These are phyloP conservation scores for Candida glaebosa DNA, from an alignment of 805 yeast species.

Conservation along the genomic window DNA sequence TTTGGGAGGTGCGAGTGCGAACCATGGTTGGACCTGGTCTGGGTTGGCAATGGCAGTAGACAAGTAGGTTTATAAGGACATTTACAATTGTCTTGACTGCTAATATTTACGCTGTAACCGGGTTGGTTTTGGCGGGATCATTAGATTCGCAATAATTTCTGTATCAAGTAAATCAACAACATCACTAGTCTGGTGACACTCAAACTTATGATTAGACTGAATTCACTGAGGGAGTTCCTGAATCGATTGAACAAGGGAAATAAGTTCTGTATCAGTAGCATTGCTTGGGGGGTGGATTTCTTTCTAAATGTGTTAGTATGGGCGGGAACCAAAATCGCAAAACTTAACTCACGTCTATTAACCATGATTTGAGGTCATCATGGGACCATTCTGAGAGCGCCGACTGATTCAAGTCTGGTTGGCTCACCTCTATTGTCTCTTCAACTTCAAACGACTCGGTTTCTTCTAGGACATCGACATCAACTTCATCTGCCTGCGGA, in stretches of 20 bases:
- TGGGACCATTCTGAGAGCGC: constrained; percentile 28
- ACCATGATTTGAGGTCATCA: constrained; percentile 32
- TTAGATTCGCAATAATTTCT: not conserved
- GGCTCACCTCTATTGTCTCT: constrained; percentile 20
- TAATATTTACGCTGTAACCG: too few relatives aligned
- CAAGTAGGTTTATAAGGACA: too few relatives aligned
- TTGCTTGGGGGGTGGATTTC: constrained; percentile 44
- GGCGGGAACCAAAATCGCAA: not conserved
- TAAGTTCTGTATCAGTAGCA: constrained; percentile 45
- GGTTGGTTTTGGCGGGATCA: too few relatives aligned
- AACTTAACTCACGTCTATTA: constrained; percentile 34
- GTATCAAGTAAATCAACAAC: constrained; percentile 4
- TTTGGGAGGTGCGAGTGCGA: too few relatives aligned
- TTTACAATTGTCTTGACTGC: too few relatives aligned
- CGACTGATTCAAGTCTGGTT: constrained; percentile 14
- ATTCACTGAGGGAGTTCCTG: constrained; percentile 23
- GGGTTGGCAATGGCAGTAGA: too few relatives aligned
- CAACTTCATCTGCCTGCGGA: constrained; percentile 11
- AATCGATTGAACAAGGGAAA: constrained; percentile 44
- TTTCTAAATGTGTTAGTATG: constrained; percentile 35
- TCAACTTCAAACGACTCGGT: constrained; percentile 3
- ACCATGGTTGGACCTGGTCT: too few relatives aligned
- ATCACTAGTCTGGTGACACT: constrained; percentile 14
- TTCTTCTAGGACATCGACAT: constrained; percentile 12
- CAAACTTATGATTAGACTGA: constrained; percentile 16